Percentiles rank a stretch among this genome's conserved stretches.
phyloP scores from a whole-genome alignment of 768 basidiomycete species.

The Pluteus cervinus region DNA sequence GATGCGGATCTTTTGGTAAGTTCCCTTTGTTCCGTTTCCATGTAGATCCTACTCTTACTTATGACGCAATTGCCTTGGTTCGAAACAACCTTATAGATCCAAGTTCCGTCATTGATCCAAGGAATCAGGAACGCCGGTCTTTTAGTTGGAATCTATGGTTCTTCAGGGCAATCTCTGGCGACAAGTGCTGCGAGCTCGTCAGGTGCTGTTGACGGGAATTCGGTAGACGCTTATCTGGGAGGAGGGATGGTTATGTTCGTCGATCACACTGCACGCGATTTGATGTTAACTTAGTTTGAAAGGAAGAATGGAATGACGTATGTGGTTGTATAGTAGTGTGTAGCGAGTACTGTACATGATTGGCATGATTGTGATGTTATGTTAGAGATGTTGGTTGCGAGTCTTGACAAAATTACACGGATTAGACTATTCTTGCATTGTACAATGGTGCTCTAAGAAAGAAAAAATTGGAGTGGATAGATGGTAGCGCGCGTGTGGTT shows the following conservation, averaged over 20 bases:
- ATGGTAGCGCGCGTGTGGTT: no score
- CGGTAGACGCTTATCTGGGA: slow-evolving; percentile 64
- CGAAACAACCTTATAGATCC: slow-evolving; percentile 63
- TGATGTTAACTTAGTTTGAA: no score
- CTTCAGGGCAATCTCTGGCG: slow-evolving; percentile 34
- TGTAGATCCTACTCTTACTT: slow-evolving; percentile 3
- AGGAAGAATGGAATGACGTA: no score
- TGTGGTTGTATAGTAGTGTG: no score
- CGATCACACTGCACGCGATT: slow-evolving; percentile 52
- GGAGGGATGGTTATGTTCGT: slow-evolving; percentile 64
- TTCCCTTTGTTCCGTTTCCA: slow-evolving; percentile 10
- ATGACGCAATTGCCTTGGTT: slow-evolving; percentile 1
- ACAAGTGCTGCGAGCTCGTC: slow-evolving; percentile 25
- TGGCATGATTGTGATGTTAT: no score
- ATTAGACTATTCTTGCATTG: slow-evolving; percentile 1
- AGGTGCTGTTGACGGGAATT: slow-evolving; percentile 38
- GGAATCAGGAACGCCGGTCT: slow-evolving; percentile 87
- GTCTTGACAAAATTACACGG: no score
- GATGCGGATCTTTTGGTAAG: slow-evolving; percentile 83
- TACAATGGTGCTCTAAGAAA: slow-evolving; percentile 2
- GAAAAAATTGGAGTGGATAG: slow-evolving; percentile 1
- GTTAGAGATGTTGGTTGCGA: no score
- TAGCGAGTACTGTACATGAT: no score
- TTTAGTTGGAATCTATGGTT: slow-evolving; percentile 80
- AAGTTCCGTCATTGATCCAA: slow-evolving; percentile 86